Percentiles rank a stretch among this genome's conserved stretches.
These are phyloP conservation scores for Glaciozyma martinii DNA, from an alignment of 768 basidiomycete species.

Conservation along the genomic window DNA sequence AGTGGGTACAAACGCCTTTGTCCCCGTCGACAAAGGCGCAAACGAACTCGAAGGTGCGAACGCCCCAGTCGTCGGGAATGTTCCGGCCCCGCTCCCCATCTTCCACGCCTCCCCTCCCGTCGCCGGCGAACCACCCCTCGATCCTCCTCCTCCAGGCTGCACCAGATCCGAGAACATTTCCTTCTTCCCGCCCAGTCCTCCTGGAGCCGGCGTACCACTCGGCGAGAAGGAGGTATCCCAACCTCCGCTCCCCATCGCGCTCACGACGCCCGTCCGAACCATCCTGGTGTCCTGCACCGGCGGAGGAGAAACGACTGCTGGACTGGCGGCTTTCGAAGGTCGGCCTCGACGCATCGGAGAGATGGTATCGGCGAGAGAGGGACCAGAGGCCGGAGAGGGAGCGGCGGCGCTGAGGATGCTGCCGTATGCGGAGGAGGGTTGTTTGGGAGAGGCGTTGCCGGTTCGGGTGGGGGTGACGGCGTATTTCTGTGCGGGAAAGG, in stretches of 20 bases:
- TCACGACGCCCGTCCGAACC: constrained; percentile 8
- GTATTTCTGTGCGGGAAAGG: constrained; percentile 14
- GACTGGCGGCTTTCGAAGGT: constrained; percentile 12
- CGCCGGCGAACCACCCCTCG: background rate
- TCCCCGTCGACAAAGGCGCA: background rate
- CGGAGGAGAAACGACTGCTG: background rate
- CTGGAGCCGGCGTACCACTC: constrained; percentile 8
- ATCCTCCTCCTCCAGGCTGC: background rate
- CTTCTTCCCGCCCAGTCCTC: background rate
- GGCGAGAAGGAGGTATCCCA: constrained; percentile 1
- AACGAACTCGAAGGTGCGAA: background rate
- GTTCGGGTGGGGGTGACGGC: background rate
- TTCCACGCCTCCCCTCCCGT: background rate
- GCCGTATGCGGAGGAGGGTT: background rate
- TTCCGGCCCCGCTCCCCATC: too few relatives aligned
- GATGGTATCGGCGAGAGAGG: constrained; percentile 13
- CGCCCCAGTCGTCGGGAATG: background rate
- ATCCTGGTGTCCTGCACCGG: background rate
- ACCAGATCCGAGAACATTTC: constrained; percentile 21
- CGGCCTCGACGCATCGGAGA: constrained; percentile 34
- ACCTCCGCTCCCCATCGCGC: background rate
- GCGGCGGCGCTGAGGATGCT: constrained; percentile 7
- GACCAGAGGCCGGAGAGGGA: background rate
- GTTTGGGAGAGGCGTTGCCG: background rate
- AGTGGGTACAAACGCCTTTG: constrained; percentile 8